Conservation (phyloP, 495 filamentous ascomycete genomes). For the Apiosordaria backusii region DNA sequence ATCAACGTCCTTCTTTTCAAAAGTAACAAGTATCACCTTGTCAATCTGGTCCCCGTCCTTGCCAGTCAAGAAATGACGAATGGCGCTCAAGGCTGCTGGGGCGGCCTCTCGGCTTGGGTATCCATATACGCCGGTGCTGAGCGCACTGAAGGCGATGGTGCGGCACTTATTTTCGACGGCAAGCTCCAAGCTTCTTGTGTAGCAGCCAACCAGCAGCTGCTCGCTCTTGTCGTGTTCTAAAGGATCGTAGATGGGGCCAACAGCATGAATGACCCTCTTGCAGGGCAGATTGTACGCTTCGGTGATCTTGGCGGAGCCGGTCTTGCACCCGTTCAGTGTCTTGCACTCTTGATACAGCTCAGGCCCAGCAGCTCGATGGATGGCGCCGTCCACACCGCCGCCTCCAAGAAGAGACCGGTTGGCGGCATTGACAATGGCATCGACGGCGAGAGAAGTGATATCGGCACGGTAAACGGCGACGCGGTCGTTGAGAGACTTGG, state of each 20-base stretch:
- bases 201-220: slow-evolving; percentile 62
- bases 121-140: slow-evolving; percentile 88
- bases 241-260: slow-evolving; percentile 74
- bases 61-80: slow-evolving; percentile 64
- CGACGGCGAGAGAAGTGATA: slow-evolving; percentile 77
- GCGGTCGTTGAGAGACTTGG: slow-evolving; percentile 62
- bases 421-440: slow-evolving; percentile 91
- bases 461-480: slow-evolving; percentile 70
- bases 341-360: slow-evolving; percentile 65
- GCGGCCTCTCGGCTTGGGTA: slow-evolving; percentile 77
- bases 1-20: slow-evolving; percentile 68
- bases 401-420: slow-evolving; percentile 77
- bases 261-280: slow-evolving; percentile 80
- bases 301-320: slow-evolving; percentile 83
- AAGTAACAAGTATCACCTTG: slow-evolving; percentile 76
- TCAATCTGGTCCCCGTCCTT: slow-evolving; percentile 57
- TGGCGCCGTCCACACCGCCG: slow-evolving; percentile 83
- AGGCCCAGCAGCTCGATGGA: slow-evolving; percentile 78
- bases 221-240: slow-evolving; percentile 41
- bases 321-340: slow-evolving; percentile 64
- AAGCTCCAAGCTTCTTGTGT: slow-evolving; percentile 67
- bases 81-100: slow-evolving; percentile 59
- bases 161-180: slow-evolving; percentile 62
- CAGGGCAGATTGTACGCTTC: slow-evolving; percentile 70
- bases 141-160: slow-evolving; percentile 74